These are phyloP conservation scores for Salvia splendens DNA, from an alignment of 257 asterid genomes.

Conservation along the genomic window DNA sequence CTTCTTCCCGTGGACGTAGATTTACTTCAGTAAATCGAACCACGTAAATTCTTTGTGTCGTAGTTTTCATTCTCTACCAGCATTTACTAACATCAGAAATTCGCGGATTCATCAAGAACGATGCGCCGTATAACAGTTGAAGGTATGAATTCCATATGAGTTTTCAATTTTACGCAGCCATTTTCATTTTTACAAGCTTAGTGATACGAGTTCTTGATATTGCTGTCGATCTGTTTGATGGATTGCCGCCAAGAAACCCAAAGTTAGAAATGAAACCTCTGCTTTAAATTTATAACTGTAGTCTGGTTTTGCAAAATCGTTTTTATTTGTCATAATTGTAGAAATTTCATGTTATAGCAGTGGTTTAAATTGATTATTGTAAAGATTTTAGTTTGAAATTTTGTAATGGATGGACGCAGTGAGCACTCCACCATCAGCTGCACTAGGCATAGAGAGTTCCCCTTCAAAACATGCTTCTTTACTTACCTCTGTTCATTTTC, in stretches of 20 bases:
- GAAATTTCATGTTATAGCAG: neutral
- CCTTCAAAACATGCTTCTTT: conserved; percentile 38
- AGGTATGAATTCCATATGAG: conserved; percentile 33
- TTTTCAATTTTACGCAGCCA: neutral
- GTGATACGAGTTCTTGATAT: conserved; percentile 8
- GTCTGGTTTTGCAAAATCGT: neutral
- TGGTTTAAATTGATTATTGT: neutral
- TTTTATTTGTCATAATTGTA: neutral
- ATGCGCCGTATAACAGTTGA: conserved; percentile 41
- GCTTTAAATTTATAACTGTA: neutral
- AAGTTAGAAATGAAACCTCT: neutral
- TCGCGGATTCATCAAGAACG: too few relatives aligned
- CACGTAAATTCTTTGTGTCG: too few relatives aligned
- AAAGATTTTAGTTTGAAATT: conserved; percentile 29
- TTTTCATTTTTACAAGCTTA: neutral
- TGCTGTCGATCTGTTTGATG: conserved; percentile 30
- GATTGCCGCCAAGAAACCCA: conserved; percentile 22
- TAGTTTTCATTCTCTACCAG: too few relatives aligned
- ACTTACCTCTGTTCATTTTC: conserved; percentile 46
- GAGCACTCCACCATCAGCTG: conserved; percentile 39
- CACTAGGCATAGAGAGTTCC: conserved; percentile 43
- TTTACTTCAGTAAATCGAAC: too few relatives aligned
- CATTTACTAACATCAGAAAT: too few relatives aligned
- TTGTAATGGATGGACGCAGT: conserved; percentile 32
- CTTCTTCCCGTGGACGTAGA: too few relatives aligned